Evolutionary conservation across 2,329 filamentous ascomycete genomes (phyloP), one percentile per base, ranked within the genome.

Genomic region (Biscogniauxia marginata): DNA sequence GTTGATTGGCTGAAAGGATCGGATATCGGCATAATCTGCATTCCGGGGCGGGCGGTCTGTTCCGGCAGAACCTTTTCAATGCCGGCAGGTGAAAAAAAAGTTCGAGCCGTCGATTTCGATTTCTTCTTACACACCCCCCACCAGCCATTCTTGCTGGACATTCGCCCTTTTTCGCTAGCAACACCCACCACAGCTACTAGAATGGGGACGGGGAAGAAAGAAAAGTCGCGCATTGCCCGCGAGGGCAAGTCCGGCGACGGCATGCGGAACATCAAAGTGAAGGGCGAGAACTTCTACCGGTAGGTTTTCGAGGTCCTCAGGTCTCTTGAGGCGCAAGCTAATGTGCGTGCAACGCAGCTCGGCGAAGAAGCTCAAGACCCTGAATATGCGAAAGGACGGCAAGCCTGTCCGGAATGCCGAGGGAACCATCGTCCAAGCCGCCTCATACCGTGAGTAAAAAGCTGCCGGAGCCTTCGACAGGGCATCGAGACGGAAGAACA

Each of bases 221-320:
- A 98, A 77, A 86, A 86, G 63, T 84, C 79, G 73, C 87, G 93
- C 77, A 89, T 89, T 73, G 83, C 83, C 79, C 89, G 92, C 74
- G 87, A 97, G 83, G 91, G 91, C 66, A 93, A 93, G 78, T 84
- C 84, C 50, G 84, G 84, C 64, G 89, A 95, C 85, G 91, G 91
- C 73, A 91, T 96, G 85, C 86, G 78, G 68, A 98, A 98, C 78
- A 90, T 98, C 70, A 91, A 88, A 69, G 82, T 86, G 67, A 99
- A 99, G 79, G 95, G 95, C 77, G 93, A 98, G 82, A 98, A 98
- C 80, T 99, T 98, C 79, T 98, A 98, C 80, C 86, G 90, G 82
- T 88, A 78, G 63, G 80, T 49, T 19, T 9, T 22, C 8, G n/a
- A n/a, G 16, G 5, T 50, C 52, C 22, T 6, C 30, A n/a, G 13